Evolutionary conservation across 1,284 basidiomycete genomes (phyloP).

Genomic region (Trametes hirsuta): DNA sequence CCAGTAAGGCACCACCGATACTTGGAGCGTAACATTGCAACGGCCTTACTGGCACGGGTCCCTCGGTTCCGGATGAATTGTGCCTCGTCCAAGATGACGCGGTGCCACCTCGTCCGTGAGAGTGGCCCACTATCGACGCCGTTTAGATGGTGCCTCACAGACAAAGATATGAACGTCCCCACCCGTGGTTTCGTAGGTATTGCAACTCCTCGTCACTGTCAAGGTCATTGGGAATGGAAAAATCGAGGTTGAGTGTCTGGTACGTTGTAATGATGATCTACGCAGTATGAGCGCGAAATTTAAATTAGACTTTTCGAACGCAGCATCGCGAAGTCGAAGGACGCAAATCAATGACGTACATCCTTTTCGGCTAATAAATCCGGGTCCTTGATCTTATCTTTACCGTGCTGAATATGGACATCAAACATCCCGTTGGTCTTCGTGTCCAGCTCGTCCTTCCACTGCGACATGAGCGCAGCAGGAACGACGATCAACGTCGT

Average conservation of each 20-base stretch:
- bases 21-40: slow-evolving; percentile 59
- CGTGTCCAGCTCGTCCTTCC: slow-evolving; percentile 69
- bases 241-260: slow-evolving; percentile 63
- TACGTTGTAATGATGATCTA: slow-evolving; percentile 71
- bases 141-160: background rate
- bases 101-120: slow-evolving; percentile 58
- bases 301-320: slow-evolving; percentile 2
- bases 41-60: slow-evolving; percentile 58
- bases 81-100: slow-evolving; percentile 70
- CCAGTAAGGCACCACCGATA: slow-evolving; percentile 76
- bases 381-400: slow-evolving; percentile 58
- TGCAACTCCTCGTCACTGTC: slow-evolving; percentile 45
- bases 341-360: slow-evolving; percentile 39
- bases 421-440: slow-evolving; percentile 68
- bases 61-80: slow-evolving; percentile 71
- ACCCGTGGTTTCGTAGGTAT: slow-evolving; percentile 56
- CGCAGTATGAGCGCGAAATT: slow-evolving; percentile 3
- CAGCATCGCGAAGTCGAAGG: background rate
- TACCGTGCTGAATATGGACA: slow-evolving; percentile 68
- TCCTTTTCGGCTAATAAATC: slow-evolving; percentile 55
- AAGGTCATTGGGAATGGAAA: slow-evolving; percentile 49
- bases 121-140: slow-evolving; percentile 50
- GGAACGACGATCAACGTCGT: slow-evolving; percentile 72
- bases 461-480: slow-evolving; percentile 68
- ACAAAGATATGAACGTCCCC: slow-evolving; percentile 6